Evolutionary conservation across 768 basidiomycete genomes (phyloP).

Genomic region (Boletus subparvulus): DNA sequence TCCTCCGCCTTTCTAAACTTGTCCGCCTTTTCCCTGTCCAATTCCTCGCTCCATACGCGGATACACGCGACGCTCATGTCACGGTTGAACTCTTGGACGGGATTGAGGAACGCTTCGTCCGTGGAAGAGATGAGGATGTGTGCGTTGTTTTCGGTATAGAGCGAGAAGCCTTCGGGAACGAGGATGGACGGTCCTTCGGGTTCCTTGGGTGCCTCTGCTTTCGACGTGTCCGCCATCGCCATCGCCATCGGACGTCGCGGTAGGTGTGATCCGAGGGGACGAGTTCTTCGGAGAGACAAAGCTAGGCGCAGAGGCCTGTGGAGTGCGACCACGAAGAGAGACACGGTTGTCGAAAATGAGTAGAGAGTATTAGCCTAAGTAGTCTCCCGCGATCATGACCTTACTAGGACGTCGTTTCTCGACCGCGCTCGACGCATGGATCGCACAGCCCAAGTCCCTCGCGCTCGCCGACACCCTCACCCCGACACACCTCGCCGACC

Average conservation of each 20-base stretch:
- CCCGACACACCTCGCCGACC: slow-evolving; percentile 57
- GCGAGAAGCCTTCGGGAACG: slow-evolving; percentile 71
- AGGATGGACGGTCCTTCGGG: slow-evolving; percentile 26
- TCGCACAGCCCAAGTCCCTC: slow-evolving; percentile 46
- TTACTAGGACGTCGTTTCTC: slow-evolving; percentile 12
- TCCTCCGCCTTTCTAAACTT: slow-evolving; percentile 57
- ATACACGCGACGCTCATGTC: slow-evolving; percentile 93
- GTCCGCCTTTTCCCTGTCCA: slow-evolving; percentile 59
- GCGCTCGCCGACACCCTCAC: slow-evolving; percentile 50
- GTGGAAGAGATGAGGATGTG: slow-evolving; percentile 68
- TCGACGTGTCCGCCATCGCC: neutral
- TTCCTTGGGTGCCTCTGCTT: neutral
- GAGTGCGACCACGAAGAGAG: slow-evolving; percentile 10
- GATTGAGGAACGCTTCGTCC: slow-evolving; percentile 92
- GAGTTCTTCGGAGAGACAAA: slow-evolving; percentile 2
- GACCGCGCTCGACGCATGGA: slow-evolving; percentile 52
- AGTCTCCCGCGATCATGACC: neutral
- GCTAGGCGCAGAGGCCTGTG: slow-evolving; percentile 32
- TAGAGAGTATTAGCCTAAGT: too few species aligned
- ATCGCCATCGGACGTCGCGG: slow-evolving; percentile 6
- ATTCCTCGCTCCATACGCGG: slow-evolving; percentile 78
- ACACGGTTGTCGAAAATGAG: slow-evolving; percentile 7
- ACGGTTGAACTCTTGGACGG: slow-evolving; percentile 97
- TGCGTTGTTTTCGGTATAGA: slow-evolving; percentile 81
- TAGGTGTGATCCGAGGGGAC: neutral